Base-by-base conservation (phyloP, 2,329 filamentous ascomycete species). In the Claviceps africana region DNA sequence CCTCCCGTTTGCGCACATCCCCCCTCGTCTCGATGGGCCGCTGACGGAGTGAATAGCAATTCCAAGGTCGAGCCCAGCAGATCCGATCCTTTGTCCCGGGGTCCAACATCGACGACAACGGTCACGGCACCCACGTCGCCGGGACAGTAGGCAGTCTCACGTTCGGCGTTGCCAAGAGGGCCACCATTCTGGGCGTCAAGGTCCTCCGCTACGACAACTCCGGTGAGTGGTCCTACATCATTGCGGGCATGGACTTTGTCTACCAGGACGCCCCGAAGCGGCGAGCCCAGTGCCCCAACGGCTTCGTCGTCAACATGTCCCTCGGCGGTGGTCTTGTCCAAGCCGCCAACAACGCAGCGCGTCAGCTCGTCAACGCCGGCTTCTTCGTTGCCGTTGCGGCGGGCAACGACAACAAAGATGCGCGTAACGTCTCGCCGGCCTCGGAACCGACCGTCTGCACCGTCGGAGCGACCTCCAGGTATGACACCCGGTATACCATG, bases 51-150 rank as follows among this genome's bases (percentile, higher is more conserved):
- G 33, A 37, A 9, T n/a, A 37, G 35, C 15, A 37, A 15, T 37
- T 37, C 17, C 35, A 15, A n/a, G 35, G 35, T n/a, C 35, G 35
- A 17, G 35, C 35, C 35, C 7, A 4, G 15, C 35, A 37, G 35
- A 37, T 37, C 35, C 35, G 17, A n/a, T 37, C 35, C 35, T 37
- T 17, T 15, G 35, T 37, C 35, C 35, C 35, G 35, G 35, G 35
- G 5, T 37, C 35, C 35, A 37, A 37, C 8, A n/a, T 37, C 4
- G 78, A 82, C 51, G 70, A 76, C 57, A 78, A 82, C 59, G 81
- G 81, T 13, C 81, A 84, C 64, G 81, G 81, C 42, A 80, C 72
- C 52, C 82, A 84, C 67, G 78, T 82, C 28, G 73, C 79, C 10
- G 81, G 79, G 25, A 84, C 79, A 17, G 76, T 82, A 44, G 81